Evolutionary conservation across 1,284 basidiomycete genomes (phyloP), one percentile per base, ranked within the genome.

Genomic region (Trichosporon sp.): DNA sequence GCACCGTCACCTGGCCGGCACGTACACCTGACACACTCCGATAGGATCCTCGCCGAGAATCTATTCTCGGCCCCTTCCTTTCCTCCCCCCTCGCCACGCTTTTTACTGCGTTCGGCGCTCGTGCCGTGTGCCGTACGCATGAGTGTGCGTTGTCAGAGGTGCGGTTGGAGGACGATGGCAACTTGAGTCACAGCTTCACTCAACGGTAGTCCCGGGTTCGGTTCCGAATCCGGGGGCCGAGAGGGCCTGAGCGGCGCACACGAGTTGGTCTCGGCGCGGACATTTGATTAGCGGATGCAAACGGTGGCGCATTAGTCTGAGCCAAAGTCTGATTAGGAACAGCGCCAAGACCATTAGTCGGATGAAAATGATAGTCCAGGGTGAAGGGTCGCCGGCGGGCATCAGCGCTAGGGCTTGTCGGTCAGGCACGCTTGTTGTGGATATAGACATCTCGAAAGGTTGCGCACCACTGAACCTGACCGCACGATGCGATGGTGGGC

Each of bases 221-320:
- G 48, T 21, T 54, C 48, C 48, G 48, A 54, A 54, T 8, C 48
- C 48, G 48, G 48, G 48, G 48, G 48, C 48, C 48, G 48, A 26
- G n/a, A 26, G 48, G 7, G 21, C 48, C 48, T 19, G 48, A 48
- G 48, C 21, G 48, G 48, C 48, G 48, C 48, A 54, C 48, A 54
- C 48, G 48, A 54, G 48, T 54, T 54, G 48, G 48, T 2, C 48
- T 54, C 48, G 48, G 48, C 48, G 48, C 48, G 48, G 48, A 54
- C 48, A 54, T 7, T 54, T 54, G 19, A 54, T 21, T 54, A 54
- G 7, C 48, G 48, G 48, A 16, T 14, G n/a, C 48, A 54, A 54
- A 54, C 7, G 21, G 48, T 26, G 21, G 48, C 48, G n/a, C 14
- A 54, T 54, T 54, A 54, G 48, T 4, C 10, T 21, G 2, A 14